Conservation (phyloP, 768 basidiomycete species). For the Suillus subluteus region DNA sequence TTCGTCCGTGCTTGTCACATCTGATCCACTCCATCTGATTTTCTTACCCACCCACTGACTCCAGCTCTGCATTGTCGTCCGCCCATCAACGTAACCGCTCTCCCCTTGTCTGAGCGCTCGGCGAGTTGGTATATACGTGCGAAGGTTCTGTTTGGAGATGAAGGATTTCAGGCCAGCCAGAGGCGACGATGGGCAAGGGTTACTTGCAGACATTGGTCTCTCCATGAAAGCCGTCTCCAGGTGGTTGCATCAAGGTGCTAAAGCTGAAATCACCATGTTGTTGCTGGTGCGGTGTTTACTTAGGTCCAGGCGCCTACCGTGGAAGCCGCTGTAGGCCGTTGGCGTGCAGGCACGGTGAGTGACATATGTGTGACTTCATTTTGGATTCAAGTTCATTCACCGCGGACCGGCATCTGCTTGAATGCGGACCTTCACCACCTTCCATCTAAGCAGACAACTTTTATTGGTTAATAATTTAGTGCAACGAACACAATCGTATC, state of each 20-base stretch:
- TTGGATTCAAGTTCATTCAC: not conserved
- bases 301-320: not conserved
- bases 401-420: not conserved
- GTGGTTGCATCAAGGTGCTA: not conserved
- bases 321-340: not conserved
- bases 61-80: constrained; percentile 48
- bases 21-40: constrained; percentile 37
- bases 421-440: constrained; percentile 18
- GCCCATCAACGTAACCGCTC: constrained; percentile 24
- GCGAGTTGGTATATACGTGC: constrained; percentile 27
- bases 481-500: not conserved
- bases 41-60: constrained; percentile 68
- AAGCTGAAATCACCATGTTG: not conserved
- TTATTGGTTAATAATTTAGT: not conserved
- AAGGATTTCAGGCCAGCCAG: constrained; percentile 51
- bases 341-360: constrained; percentile 11
- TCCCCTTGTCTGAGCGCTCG: constrained; percentile 24
- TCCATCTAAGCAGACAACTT: not conserved
- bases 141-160: constrained; percentile 47
- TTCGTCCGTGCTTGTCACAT: constrained; percentile 42
- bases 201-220: constrained; percentile 18
- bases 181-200: constrained; percentile 38
- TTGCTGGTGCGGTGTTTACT: no score
- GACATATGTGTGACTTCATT: not conserved
- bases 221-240: constrained; percentile 10